Evolutionary conservation across 1,284 basidiomycete genomes (phyloP).

Genomic region (Sutorius eximius): DNA sequence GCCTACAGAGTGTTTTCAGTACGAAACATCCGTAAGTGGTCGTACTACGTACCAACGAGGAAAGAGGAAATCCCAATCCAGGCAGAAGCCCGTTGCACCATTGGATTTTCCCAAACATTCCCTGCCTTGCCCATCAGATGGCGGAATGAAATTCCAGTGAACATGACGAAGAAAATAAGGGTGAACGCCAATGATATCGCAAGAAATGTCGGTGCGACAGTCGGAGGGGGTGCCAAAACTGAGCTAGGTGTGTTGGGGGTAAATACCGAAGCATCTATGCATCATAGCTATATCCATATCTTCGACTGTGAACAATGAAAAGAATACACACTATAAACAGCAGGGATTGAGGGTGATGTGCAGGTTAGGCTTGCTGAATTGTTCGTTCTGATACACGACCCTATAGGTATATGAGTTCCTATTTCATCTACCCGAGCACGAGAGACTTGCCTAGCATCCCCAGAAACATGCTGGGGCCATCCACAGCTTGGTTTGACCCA

Average conservation of each 20-base stretch:
- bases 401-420: constrained; percentile 37
- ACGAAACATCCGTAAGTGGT: background rate
- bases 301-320: background rate
- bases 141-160: constrained; percentile 66
- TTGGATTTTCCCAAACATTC: constrained; percentile 54
- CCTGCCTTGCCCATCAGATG: constrained; percentile 59
- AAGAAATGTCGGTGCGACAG: constrained; percentile 64
- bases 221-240: constrained; percentile 58
- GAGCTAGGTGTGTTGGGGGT: constrained; percentile 56
- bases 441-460: constrained; percentile 58
- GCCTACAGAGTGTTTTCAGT: constrained; percentile 40
- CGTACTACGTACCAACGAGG: constrained; percentile 55
- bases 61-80: constrained; percentile 77
- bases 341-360: constrained; percentile 54
- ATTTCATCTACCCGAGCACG: background rate
- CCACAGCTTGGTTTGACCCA: constrained; percentile 44
- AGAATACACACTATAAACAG: constrained; percentile 54
- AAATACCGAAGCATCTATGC: constrained; percentile 61
- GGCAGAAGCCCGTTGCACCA: constrained; percentile 58
- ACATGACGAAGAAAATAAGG: constrained; percentile 65
- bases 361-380: constrained; percentile 55
- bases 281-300: background rate
- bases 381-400: constrained; percentile 63
- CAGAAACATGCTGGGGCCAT: constrained; percentile 69
- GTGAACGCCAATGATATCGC: constrained; percentile 61